These are phyloP conservation scores for Coix lacrymajobi DNA, from an alignment of 176 grass and related monocot species.

Conservation along the genomic window DNA sequence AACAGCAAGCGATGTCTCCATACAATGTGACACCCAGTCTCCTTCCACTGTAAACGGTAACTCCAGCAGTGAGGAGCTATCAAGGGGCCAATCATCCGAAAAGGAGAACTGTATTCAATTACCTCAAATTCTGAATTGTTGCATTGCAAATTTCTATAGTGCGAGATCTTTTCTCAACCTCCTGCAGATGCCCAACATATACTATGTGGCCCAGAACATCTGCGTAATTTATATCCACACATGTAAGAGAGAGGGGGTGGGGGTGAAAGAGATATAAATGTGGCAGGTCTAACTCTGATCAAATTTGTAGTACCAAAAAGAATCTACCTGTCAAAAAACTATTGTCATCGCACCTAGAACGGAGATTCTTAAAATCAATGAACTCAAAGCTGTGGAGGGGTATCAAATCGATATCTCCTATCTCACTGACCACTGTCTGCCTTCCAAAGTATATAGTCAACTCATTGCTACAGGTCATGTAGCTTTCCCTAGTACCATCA, in stretches of 20 bases:
- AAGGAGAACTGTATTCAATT: not conserved
- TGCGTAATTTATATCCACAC: not conserved
- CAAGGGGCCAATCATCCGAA: not conserved
- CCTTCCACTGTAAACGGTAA: constrained; percentile 14
- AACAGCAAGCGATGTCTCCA: constrained; percentile 6
- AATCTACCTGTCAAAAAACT: constrained; percentile 6
- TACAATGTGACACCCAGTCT: not conserved
- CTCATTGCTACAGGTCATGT: constrained; percentile 15
- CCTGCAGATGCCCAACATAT: not conserved
- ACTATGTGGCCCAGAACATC: constrained; percentile 20
- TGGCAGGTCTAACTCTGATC: constrained; percentile 8
- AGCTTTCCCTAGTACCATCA: not conserved
- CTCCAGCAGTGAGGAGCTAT: not conserved
- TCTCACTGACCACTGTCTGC: not conserved
- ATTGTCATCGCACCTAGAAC: not conserved
- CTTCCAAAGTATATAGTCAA: not conserved
- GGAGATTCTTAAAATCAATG: constrained; percentile 8
- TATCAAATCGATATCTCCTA: not conserved
- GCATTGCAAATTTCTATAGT: constrained; percentile 6
- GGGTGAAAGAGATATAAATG: not conserved
- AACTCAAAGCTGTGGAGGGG: constrained; percentile 23
- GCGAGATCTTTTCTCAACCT: not conserved
- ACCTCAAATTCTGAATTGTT: constrained; percentile 21
- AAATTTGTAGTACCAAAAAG: not conserved
- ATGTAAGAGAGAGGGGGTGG: too few species aligned